phyloP scores from a whole-genome alignment of 257 asterid species.

The Gentiana macrophylla region DNA sequence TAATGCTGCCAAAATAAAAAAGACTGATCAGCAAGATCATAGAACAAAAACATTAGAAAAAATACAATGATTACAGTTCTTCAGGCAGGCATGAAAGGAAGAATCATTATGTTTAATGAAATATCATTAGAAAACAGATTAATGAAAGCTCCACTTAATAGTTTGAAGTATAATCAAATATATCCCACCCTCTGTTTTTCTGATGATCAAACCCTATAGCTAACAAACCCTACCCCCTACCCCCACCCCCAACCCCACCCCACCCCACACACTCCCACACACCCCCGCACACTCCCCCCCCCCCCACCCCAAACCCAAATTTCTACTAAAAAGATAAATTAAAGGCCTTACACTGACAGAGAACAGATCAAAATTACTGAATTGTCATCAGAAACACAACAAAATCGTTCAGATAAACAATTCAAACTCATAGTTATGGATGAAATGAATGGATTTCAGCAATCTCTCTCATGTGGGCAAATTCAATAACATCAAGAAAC shows the following conservation, averaged over 20 bases:
- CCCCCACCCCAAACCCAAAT: neutral
- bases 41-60: neutral
- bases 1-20: conserved; percentile 4
- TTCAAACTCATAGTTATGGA: too few species aligned
- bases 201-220: conserved; percentile 8
- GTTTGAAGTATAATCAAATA: conserved; percentile 26
- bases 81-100: conserved; percentile 26
- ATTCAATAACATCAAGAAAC: too few species aligned
- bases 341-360: neutral
- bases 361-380: too few species aligned
- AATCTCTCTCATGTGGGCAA: too few species aligned
- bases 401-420: too few species aligned
- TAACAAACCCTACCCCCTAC: neutral
- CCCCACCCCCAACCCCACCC: neutral
- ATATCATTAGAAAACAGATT: conserved; percentile 30
- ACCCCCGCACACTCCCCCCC: neutral
- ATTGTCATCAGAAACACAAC: too few species aligned
- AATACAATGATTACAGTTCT: conserved; percentile 29
- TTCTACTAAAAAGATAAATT: neutral
- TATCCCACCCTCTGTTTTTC: conserved; percentile 23
- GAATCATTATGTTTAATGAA: conserved; percentile 36
- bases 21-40: neutral
- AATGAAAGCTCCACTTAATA: conserved; percentile 24
- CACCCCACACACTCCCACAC: neutral
- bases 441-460: too few species aligned